Conservation (phyloP, 352 stramenopile species). For the Globisporangium uncinulatum region DNA sequence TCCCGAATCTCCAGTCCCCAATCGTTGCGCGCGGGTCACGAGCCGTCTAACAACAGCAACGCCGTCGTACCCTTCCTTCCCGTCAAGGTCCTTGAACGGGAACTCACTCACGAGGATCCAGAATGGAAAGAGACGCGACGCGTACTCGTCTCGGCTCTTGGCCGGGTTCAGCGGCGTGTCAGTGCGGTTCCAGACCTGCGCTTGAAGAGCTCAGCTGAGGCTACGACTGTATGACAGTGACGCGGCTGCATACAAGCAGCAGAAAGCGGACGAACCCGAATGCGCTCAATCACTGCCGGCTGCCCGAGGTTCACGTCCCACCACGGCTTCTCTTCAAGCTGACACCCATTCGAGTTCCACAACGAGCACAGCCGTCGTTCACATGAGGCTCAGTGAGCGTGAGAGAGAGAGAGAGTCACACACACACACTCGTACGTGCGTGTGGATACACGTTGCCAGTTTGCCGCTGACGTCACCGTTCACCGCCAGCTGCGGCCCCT, state of each 20-base stretch:
- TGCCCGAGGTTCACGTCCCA: constrained; percentile 91
- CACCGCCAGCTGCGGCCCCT: constrained; percentile 73
- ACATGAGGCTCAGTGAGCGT: no score
- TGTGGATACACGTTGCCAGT: constrained; percentile 80
- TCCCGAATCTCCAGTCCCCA: no score
- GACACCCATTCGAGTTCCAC: constrained; percentile 1
- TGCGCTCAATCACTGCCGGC: constrained; percentile 68
- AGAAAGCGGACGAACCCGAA: constrained; percentile 34
- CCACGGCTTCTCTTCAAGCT: constrained; percentile 89
- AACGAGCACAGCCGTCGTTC: no score
- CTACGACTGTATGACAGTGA: no score
- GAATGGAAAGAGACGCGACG: constrained; percentile 82
- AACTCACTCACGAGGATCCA: constrained; percentile 92
- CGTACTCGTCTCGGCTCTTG: constrained; percentile 70
- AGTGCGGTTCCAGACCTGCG: constrained; percentile 85
- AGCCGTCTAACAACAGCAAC: background rate
- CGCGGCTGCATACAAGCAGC: background rate
- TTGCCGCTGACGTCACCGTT: constrained; percentile 72
- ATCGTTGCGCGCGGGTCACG: no score
- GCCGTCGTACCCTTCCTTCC: constrained; percentile 52
- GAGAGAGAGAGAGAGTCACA: background rate
- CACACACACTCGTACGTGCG: constrained; percentile 50
- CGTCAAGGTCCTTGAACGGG: constrained; percentile 75
- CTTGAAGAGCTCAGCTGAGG: background rate
- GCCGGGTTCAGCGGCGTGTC: constrained; percentile 84